Conservation (phyloP, 2,329 filamentous ascomycete genomes). For the Aspergillus texensis region DNA sequence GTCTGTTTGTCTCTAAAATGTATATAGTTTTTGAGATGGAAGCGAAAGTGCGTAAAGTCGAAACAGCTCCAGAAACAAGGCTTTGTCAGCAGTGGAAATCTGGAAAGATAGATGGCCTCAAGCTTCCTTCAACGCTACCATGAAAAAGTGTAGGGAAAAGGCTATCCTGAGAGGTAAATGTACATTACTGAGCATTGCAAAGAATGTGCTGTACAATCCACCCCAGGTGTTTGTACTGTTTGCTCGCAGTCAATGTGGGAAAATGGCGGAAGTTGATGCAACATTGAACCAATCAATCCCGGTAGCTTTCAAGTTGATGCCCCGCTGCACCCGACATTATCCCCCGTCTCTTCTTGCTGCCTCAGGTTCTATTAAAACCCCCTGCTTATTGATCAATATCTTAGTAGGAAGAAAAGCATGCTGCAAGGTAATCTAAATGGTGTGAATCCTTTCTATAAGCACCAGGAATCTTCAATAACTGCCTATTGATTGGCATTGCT, state of each 20-base stretch:
- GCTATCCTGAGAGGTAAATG: neutral
- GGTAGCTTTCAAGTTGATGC: neutral
- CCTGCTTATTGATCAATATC: neutral
- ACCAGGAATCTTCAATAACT: neutral
- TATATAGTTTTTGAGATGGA: conserved; percentile 1
- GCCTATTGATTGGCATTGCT: neutral
- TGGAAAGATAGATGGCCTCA: neutral
- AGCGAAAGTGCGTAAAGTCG: neutral
- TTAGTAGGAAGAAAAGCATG: neutral
- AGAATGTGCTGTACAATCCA: conserved; percentile 3
- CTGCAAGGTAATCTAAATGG: neutral
- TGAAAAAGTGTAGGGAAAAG: neutral
- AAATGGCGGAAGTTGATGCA: conserved; percentile 9
- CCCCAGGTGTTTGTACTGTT: conserved; percentile 30
- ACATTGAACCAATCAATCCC: conserved; percentile 6
- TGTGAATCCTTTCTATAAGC: neutral
- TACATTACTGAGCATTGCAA: neutral
- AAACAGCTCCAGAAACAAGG: neutral
- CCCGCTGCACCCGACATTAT: neutral
- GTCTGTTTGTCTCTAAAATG: neutral
- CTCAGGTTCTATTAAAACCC: neutral
- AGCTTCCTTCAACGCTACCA: neutral
- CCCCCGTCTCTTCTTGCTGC: neutral
- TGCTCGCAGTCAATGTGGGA: conserved; percentile 14
- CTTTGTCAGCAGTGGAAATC: neutral